phyloP scores from a whole-genome alignment of 2,329 filamentous ascomycete species.

The Pyrenophora graminea region DNA sequence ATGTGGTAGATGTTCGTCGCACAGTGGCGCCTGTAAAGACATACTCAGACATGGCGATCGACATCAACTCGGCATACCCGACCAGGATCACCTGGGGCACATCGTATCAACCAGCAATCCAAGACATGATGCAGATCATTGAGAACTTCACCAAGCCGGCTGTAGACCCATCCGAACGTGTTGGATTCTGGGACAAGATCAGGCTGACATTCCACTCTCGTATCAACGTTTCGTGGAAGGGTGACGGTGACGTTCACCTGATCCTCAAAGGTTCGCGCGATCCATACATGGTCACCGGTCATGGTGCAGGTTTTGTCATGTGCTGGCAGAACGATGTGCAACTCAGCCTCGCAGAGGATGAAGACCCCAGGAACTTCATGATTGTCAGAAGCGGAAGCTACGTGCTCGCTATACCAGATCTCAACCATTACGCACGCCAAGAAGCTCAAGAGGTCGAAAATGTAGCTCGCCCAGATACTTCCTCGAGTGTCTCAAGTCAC shows the following conservation, averaged over 20 bases:
- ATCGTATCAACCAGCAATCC: constrained; percentile 95
- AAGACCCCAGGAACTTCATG: constrained; percentile 92
- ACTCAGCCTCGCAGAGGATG: constrained; percentile 80
- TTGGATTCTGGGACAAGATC: constrained; percentile 99
- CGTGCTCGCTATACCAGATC: constrained; percentile 91
- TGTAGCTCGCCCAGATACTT: constrained; percentile 59
- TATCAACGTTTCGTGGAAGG: constrained; percentile 87
- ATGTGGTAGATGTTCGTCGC: constrained; percentile 82
- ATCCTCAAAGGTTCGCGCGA: constrained; percentile 89
- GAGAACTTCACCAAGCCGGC: constrained; percentile 97
- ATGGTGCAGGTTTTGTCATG: constrained; percentile 95
- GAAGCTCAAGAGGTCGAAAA: constrained; percentile 52
- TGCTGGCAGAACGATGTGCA: constrained; percentile 95
- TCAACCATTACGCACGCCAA: constrained; percentile 81
- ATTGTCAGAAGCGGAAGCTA: constrained; percentile 94
- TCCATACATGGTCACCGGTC: constrained; percentile 89
- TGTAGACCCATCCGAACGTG: constrained; percentile 87
- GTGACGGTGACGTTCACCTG: constrained; percentile 92
- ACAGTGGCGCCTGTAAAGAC: constrained; percentile 96
- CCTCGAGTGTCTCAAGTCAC: constrained; percentile 65
- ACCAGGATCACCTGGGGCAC: constrained; percentile 97
- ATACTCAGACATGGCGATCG: constrained; percentile 87
- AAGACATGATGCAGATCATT: constrained; percentile 99
- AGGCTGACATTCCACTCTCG: constrained; percentile 91
- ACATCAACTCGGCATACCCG: constrained; percentile 90